Evolutionary conservation across 352 stramenopile species (phyloP), one percentile per base, ranked within the genome.

Genomic region (Globisporangium heterothallicum): DNA sequence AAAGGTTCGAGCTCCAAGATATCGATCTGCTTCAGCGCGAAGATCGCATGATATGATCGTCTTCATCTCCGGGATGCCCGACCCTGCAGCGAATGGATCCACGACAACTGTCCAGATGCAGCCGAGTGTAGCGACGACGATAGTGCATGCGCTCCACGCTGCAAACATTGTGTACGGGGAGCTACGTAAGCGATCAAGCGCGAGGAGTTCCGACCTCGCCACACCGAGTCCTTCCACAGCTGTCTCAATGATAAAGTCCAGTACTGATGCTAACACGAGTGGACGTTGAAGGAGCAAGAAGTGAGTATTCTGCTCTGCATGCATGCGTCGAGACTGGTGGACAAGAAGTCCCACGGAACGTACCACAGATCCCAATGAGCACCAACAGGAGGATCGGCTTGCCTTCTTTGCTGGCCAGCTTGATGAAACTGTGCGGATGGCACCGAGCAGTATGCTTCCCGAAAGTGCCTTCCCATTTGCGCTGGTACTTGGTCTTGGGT

Each of bases 11-110:
- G 60, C 49, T 6, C 63, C 42, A 3, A 86, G 59, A 36, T 79
- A 78, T 13, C 63, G 56, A 35, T 74, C 64, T 4, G 70, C 72
- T 22, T 89, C 70, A 21, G 70, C 65, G 1, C 63, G 61, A 16
- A 58, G 58, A 26, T 88, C 75, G 42, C 71, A 80, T 22, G 78
- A 81, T 43, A 92, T 78, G 54, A 92, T 90, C 4, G 72, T 79
- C 50, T 88, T 90, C 66, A 92, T 89, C 55, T 90, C 69, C 0
- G 81, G 72, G 30, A 92, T 85, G 1, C 81, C 81, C 7, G 78
- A 90, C 4, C 79, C 78, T 2, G 66, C 67, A 16, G 74, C 71
- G 36, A 75, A 55, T 2, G 64, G 63, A 32, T 86, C 74, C 2
- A 84, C 56, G 6, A 64, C 32, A 19, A 59, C 56, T 8, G 72